A percentile compares a stretch with the other conserved stretches of the same genome.
Evolutionary conservation across 345 rosid species (phyloP).

Genomic region (Gossypium herbaceum): DNA sequence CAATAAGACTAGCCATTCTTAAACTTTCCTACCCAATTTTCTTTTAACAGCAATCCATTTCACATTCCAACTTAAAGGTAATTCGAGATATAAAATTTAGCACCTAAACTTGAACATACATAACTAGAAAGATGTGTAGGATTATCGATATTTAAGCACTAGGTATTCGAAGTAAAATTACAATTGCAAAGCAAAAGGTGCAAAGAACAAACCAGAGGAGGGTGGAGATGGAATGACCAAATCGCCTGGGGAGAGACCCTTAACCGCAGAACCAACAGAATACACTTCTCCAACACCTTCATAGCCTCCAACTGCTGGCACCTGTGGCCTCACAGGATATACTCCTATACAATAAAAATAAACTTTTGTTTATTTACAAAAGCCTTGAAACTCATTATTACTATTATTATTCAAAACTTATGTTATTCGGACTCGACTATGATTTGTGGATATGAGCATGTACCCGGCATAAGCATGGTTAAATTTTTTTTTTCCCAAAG

Average conservation of each 20-base stretch:
- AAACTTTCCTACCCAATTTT: not conserved
- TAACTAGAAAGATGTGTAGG: not conserved
- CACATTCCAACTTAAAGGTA: not conserved
- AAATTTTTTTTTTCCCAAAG: too few species aligned
- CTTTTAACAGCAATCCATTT: not conserved
- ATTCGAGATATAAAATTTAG: not conserved
- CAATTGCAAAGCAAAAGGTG: not conserved
- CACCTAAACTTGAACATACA: not conserved
- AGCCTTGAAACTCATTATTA: not conserved
- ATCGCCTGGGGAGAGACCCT: constrained; percentile 61
- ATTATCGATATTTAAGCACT: not conserved
- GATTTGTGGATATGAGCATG: too few species aligned
- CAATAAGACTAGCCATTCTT: not conserved
- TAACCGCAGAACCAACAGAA: constrained; percentile 66
- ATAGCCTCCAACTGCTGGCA: constrained; percentile 91
- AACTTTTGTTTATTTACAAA: not conserved
- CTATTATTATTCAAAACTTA: not conserved
- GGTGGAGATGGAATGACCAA: constrained; percentile 90
- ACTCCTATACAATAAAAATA: constrained; percentile 37
- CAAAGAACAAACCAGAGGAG: constrained; percentile 46
- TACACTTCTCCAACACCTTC: constrained; percentile 89
- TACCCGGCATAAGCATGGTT: too few species aligned
- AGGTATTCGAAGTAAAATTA: not conserved
- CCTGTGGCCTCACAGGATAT: constrained; percentile 82
- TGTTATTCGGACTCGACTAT: not conserved